These are phyloP conservation scores for Spergularia azorica DNA, from an alignment of 179 eudicot species.

Conservation along the genomic window DNA sequence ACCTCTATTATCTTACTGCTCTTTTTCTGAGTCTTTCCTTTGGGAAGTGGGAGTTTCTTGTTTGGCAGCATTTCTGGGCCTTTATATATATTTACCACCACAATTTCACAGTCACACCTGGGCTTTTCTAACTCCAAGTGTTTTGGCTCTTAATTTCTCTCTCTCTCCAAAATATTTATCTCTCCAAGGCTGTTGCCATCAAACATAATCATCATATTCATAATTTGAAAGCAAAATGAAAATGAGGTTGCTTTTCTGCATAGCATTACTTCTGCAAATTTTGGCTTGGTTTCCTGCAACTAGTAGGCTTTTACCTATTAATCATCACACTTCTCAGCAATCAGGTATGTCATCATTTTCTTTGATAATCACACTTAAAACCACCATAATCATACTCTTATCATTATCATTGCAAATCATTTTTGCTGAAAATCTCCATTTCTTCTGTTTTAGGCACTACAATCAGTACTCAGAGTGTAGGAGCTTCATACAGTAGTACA, in stretches of 20 bases:
- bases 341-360: constrained; percentile 16
- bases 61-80: constrained; percentile 13
- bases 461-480: constrained; percentile 24
- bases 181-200: background rate
- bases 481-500: constrained; percentile 26
- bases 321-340: constrained; percentile 27
- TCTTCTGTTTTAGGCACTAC: constrained; percentile 31
- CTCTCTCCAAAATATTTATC: constrained; percentile 11
- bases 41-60: constrained; percentile 35
- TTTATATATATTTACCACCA: constrained; percentile 19
- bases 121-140: constrained; percentile 13
- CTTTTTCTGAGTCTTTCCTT: constrained; percentile 24
- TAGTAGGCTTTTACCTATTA: constrained; percentile 46
- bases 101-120: constrained; percentile 13
- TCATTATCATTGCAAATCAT: background rate
- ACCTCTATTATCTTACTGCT: constrained; percentile 10
- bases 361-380: no score
- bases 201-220: constrained; percentile 33
- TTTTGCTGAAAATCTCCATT: background rate
- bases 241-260: constrained; percentile 30
- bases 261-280: constrained; percentile 44
- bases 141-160: constrained; percentile 20
- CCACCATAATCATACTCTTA: background rate
- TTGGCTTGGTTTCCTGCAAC: constrained; percentile 51
- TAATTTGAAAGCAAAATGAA: constrained; percentile 42